Base-by-base conservation (phyloP, 2,329 filamentous ascomycete genomes). In the Nigrograna mackinnonii region DNA sequence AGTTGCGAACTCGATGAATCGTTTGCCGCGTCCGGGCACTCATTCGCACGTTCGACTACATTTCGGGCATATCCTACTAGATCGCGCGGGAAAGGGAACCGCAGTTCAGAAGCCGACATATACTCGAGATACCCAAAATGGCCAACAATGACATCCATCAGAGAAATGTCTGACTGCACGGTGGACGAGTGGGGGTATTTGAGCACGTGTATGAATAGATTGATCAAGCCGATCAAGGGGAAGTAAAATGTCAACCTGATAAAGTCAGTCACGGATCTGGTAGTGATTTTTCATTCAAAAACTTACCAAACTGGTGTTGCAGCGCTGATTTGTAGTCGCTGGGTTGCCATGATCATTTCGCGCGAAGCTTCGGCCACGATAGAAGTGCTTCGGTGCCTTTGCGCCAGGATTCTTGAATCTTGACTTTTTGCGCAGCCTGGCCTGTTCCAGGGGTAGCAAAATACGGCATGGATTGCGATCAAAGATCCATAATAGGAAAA, bases 191-290 rank as follows among this genome's bases (percentile, higher is more conserved):
- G 13, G 3, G 26, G 26, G 12, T 24, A 13, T 16, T 22, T 40
- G 6, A 40, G 26, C 14, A 40, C 17, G 4, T 26, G 34, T 4
- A 40, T 22, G 26, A 40, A 40, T 11, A 33, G 11, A 20, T 40
- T 40, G 28, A 40, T 40, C 37, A 33, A 32, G 19, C 26, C 37
- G 6, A 40, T 6, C n/a, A 40, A 19, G 24, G 37, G 37, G 34
- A 19, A 40, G 26, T 32, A 40, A 19, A 40, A 40, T 7, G 34
- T 30, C 6, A 40, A 20, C 37, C 37, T 40, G n/a, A n/a, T n/a
- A n/a, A n/a, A n/a, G n/a, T n/a, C n/a, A n/a, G n/a, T n/a, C n/a
- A n/a, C n/a, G n/a, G n/a, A 28, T 18, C 9, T 26, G n/a, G n/a
- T n/a, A n/a, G 21, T 26, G 22, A 19, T 32, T 19, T 13, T 16